Evolutionary conservation across 768 basidiomycete genomes (phyloP).

Genomic region (Pholiota molesta): DNA sequence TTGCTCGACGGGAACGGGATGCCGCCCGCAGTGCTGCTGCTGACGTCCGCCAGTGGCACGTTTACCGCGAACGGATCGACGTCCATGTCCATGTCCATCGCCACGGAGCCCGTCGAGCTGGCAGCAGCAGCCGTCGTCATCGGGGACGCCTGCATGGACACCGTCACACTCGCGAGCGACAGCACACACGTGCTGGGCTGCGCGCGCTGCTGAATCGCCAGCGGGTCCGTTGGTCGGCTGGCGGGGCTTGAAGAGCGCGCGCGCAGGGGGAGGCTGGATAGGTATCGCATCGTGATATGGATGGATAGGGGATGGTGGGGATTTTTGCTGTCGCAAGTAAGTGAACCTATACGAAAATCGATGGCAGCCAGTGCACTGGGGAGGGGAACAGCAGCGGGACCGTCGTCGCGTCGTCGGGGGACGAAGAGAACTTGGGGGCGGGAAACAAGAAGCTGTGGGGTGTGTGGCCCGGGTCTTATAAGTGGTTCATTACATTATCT

Average conservation of each 20-base stretch:
- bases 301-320: not conserved
- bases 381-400: not conserved
- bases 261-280: no score
- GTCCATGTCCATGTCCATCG: conserved; percentile 18
- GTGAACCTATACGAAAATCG: no score
- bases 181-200: no score
- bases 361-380: no score
- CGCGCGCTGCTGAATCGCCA: no score
- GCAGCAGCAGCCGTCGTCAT: not conserved
- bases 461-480: not conserved
- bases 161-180: no score
- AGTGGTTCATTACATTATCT: not conserved
- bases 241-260: no score
- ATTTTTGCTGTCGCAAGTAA: not conserved
- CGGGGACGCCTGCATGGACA: no score
- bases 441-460: not conserved
- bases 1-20: conserved; percentile 18
- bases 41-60: conserved; percentile 3
- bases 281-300: no score
- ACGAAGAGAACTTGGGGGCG: not conserved
- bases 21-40: not conserved
- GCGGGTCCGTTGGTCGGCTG: no score
- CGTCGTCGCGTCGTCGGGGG: no score
- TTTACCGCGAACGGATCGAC: conserved; percentile 12
- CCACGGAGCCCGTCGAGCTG: conserved; percentile 6